A percentile compares a stretch with the other conserved stretches of the same genome.
Conservation (phyloP, 441 rosid species). For the Pelargonium fulgidum region DNA sequence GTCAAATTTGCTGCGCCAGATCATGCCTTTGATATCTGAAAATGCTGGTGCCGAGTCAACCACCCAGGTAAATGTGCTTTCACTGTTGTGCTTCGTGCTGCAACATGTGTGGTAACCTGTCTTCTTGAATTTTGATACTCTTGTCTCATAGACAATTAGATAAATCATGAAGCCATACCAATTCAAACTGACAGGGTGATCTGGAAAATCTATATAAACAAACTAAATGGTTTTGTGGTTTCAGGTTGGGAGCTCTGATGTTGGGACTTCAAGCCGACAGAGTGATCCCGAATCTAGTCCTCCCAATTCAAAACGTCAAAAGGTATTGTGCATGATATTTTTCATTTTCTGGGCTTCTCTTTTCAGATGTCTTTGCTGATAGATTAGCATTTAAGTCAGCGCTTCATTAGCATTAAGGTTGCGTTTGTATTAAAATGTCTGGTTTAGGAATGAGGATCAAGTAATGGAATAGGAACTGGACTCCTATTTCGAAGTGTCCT, state of each 20-base stretch:
- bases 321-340: constrained; percentile 27
- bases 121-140: too few species aligned
- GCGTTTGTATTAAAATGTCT: too few species aligned
- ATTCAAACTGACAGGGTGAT: too few species aligned
- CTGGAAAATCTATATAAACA: not conserved
- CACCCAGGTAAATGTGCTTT: constrained; percentile 25
- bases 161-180: too few species aligned
- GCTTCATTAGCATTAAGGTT: too few species aligned
- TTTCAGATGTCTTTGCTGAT: not conserved
- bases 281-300: constrained; percentile 33
- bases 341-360: constrained; percentile 6
- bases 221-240: constrained; percentile 17
- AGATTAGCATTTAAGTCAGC: not conserved
- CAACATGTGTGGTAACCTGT: not conserved
- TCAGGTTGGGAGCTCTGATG: constrained; percentile 43
- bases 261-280: constrained; percentile 30
- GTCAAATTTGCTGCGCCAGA: constrained; percentile 54
- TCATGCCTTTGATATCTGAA: constrained; percentile 49
- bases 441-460: not conserved
- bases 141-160: too few species aligned
- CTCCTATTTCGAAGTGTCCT: too few species aligned
- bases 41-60: constrained; percentile 28
- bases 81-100: constrained; percentile 5
- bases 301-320: constrained; percentile 55
- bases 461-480: not conserved